Base-by-base conservation (phyloP, 768 basidiomycete genomes). In the Hericium alpestre region DNA sequence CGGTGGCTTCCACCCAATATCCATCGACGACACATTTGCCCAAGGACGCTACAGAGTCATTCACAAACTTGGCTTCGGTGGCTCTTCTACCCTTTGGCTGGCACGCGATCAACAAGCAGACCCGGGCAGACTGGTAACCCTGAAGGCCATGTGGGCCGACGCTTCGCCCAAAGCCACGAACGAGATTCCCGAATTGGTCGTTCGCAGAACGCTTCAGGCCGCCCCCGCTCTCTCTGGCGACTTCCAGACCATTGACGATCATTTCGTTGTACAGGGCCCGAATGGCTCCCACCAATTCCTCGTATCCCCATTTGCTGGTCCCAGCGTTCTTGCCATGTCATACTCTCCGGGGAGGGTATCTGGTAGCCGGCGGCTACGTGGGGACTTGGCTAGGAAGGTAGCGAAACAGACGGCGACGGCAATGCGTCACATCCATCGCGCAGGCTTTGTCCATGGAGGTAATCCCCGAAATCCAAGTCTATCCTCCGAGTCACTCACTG, bases 251-350 rank as follows among this genome's bases (percentile, higher is more conserved):
- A 63, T 76, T 13, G 65, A 74, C 5, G 69, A 79, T 64, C 69
- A 79, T 65, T 81, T 81, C 69, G 59, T 67, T 32, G 73, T 72
- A 55, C 59, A 67, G 18, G 76, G 79, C 20, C 77, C 77, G 0
- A 81, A 79, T 63, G 80, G 80, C 40, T 69, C 71, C 47, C 80
- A 81, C 64, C 73, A 71, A 23, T 78, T 70, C 61, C 72, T 80
- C 63, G 71, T 79, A 51, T 76, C 73, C 55, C 72, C 71, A 51
- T 67, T 80, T 54, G 69, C 76, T 27, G 79, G 79, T 1, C 76
- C 73, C 2, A 72, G 67, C 56, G 50, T 74, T 47, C 56, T 61
- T 41, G 41, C 73, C 49, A 65, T 74, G 61, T 63, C 61, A 5
- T 63, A 69, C n/a, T 70, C 53, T 53, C 72, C 69, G 3, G 68